phyloP scores from a whole-genome alignment of 805 yeast species.

The Wickerhamiella azymoides region DNA sequence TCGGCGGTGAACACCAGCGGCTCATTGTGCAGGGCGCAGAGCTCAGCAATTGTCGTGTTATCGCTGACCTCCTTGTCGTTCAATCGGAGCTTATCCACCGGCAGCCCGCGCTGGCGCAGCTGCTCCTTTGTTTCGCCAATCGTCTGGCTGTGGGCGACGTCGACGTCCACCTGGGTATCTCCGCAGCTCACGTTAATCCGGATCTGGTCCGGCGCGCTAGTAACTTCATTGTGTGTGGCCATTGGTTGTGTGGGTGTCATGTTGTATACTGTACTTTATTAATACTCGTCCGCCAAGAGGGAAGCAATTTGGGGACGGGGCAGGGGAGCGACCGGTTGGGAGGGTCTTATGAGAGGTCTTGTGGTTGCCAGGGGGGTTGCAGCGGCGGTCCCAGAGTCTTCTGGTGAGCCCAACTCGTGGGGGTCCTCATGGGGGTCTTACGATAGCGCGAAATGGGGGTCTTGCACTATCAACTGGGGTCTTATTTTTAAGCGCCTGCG shows the following conservation, averaged over 20 bases:
- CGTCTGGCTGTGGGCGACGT: constrained; percentile 20
- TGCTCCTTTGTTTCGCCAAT: constrained; percentile 24
- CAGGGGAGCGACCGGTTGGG: not conserved
- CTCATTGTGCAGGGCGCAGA: constrained; percentile 19
- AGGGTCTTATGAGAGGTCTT: no score
- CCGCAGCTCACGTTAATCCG: constrained; percentile 17
- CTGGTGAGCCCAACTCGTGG: no score
- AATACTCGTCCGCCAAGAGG: not conserved
- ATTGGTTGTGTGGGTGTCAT: not conserved
- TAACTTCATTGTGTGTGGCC: not conserved
- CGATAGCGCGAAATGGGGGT: no score
- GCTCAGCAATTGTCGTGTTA: constrained; percentile 20
- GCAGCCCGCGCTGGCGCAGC: constrained; percentile 19
- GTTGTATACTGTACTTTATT: not conserved
- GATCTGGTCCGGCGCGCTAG: not conserved
- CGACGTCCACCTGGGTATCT: constrained; percentile 16
- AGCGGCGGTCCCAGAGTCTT: no score
- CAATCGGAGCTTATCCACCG: constrained; percentile 20
- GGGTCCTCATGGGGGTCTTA: no score
- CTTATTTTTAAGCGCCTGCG: no score
- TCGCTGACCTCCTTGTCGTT: constrained; percentile 23
- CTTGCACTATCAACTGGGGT: no score
- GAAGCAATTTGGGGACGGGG: not conserved
- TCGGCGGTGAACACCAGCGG: constrained; percentile 21
- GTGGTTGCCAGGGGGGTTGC: no score